Percentiles rank a stretch among this genome's conserved stretches.
These are phyloP conservation scores for Neonectria punicea DNA, from an alignment of 2,329 filamentous ascomycete genomes.

Conservation along the genomic window DNA sequence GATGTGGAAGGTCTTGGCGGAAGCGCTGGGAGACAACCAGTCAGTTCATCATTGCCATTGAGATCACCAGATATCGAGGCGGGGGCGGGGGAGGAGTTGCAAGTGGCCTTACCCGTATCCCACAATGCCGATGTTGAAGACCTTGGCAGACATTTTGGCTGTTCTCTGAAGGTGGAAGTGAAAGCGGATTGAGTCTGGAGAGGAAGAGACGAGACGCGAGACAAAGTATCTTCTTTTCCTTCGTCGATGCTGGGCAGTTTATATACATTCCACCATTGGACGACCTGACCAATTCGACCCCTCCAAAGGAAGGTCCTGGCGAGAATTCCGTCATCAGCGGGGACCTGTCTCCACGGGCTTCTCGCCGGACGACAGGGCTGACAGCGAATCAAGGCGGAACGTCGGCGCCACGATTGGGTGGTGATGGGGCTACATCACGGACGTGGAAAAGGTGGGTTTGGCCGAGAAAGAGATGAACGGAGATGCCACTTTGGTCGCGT, in stretches of 20 bases:
- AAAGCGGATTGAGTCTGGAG: neutral
- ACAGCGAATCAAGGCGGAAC: slow-evolving; percentile 15
- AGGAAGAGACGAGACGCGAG: neutral
- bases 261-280: slow-evolving; percentile 2
- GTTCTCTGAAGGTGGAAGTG: neutral
- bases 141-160: slow-evolving; percentile 48
- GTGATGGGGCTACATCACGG: slow-evolving; percentile 14
- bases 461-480: slow-evolving; percentile 32
- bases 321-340: slow-evolving; percentile 39
- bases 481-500: neutral
- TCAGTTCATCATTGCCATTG: slow-evolving; percentile 27
- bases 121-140: slow-evolving; percentile 62
- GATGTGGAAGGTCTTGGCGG: slow-evolving; percentile 86
- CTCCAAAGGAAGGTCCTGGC: slow-evolving; percentile 22
- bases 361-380: slow-evolving; percentile 18
- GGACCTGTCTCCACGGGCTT: slow-evolving; percentile 38
- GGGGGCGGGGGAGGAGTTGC: neutral
- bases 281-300: slow-evolving; percentile 1
- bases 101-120: slow-evolving; percentile 59
- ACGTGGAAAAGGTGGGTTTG: slow-evolving; percentile 33
- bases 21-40: slow-evolving; percentile 53
- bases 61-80: neutral
- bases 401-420: slow-evolving; percentile 30
- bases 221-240: neutral
- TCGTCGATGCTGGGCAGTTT: slow-evolving; percentile 10